phyloP scores from a whole-genome alignment of 176 grass and related monocot genomes.

The Sorghum bicolor region Sorghum_bicolor_NCBIv3 NC_012870.2:73143001-73143500 shows the following conservation, averaged over 20 bases:
- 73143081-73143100: no score
- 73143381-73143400: conserved; percentile 42
- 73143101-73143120: no score
- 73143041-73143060: no score
- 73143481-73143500: conserved; percentile 33
- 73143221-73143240: conserved; percentile 13
- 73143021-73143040: no score
- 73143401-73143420: conserved; percentile 37
- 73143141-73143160: no score
- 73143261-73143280: conserved; percentile 4
- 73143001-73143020: no score
- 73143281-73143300: neutral
- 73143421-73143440: conserved; percentile 8
- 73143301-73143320: neutral
- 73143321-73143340: conserved; percentile 24
- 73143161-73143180: no score
- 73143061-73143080: no score
- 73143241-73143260: neutral
- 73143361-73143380: conserved; percentile 61
- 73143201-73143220: conserved; percentile 10
- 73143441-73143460: conserved; percentile 21
- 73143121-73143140: no score
- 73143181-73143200: conserved; percentile 1
- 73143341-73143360: conserved; percentile 18
- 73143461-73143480: conserved; percentile 31